These are phyloP conservation scores for Colletotrichum siamense DNA, from an alignment of 2,329 filamentous ascomycete species.

Conservation along the genomic window DNA sequence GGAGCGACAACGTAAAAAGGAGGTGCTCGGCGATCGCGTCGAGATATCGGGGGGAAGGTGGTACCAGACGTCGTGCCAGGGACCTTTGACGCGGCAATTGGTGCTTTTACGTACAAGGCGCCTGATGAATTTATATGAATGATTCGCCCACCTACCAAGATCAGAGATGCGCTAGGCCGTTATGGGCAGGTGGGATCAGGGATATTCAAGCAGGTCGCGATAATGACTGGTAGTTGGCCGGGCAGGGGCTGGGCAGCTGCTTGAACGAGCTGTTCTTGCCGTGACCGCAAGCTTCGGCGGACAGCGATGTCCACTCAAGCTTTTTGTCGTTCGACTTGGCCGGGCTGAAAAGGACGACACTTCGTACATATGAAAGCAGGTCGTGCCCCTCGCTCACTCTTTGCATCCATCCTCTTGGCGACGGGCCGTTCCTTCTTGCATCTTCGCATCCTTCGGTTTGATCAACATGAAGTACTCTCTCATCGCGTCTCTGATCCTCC, in stretches of 20 bases:
- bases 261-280: not conserved
- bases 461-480: slow-evolving; percentile 13
- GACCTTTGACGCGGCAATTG: not conserved
- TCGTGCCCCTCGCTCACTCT: not conserved
- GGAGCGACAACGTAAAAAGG: not conserved
- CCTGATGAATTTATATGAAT: not conserved
- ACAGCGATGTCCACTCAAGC: not conserved
- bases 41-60: not conserved
- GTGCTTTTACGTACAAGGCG: not conserved
- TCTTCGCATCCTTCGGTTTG: not conserved
- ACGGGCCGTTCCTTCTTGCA: not conserved
- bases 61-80: not conserved
- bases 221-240: not conserved
- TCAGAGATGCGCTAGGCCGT: not conserved
- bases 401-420: not conserved
- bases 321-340: not conserved
- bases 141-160: not conserved
- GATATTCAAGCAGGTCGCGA: not conserved
- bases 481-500: slow-evolving; percentile 8
- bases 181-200: not conserved
- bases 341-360: not conserved
- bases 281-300: not conserved
- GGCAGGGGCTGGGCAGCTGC: not conserved
- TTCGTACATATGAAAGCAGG: not conserved
- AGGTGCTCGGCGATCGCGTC: not conserved